Base-by-base conservation (phyloP, 73 alveolate genomes). In the Paramecium octaurelia region DNA sequence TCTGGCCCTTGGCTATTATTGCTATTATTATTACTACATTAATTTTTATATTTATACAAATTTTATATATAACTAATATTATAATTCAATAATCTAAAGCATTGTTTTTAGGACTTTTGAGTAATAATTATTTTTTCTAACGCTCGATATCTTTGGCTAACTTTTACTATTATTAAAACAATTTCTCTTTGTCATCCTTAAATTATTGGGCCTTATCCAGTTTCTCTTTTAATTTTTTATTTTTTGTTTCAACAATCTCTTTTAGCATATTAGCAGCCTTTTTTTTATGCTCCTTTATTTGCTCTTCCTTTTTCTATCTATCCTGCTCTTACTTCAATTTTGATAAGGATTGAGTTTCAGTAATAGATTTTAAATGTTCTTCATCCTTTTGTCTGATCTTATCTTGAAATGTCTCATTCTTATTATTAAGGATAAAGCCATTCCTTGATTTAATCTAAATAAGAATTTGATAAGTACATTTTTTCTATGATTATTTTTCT, bases 1-100 rank as follows among this genome's bases (percentile, higher is more conserved):
- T 46, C 91, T 64, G 9, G 84, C 84, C 31, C 84, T 64, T 23
- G 84, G 42, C 29, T 59, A 59, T 59, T 59, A 59, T 59, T 59
- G 77, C 38, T 59, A 48, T 48, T 54, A 54, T 54, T 54, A 64
- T 64, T 64, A 64, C 27, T 64, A 64, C 84, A 64, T 64, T 64
- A 64, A 31, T 64, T 64, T 64, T 64, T 31, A 64, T 64, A 64
- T 64, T 64, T 64, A 64, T 64, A 31, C 42, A 64, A 27, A 64
- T 34, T 54, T 54, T 18, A 64, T 31, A 64, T 64, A 64, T 64
- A 64, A 64, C 80, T 64, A 64, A 64, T 31, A 27, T 64, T 31
- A 12, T 27, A 27, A 64, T 64, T 31, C 69, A 31, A 27, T 24
- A 27, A 12, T 24, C 50, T 11, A 27, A 4, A 7, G 48, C 46